phyloP scores from a whole-genome alignment of 2,329 filamentous ascomycete species.

The Aciculosporium take region DNA sequence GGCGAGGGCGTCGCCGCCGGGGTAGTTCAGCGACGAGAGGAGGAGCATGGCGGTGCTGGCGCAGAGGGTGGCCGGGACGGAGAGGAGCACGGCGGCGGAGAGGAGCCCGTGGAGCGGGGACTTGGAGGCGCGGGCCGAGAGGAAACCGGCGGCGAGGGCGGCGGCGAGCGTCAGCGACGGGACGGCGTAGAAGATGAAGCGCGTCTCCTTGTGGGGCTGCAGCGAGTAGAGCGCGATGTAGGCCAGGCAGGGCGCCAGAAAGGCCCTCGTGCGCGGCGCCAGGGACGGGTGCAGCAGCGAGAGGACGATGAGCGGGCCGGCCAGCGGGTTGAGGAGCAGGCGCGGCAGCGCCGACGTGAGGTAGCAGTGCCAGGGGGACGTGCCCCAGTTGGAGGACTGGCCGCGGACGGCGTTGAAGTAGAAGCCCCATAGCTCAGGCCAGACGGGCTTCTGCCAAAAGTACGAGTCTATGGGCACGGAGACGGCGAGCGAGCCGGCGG shows the following conservation, averaged over 20 bases:
- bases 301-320: slow-evolving; percentile 39
- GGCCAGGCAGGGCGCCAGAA: slow-evolving; percentile 51
- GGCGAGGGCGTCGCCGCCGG: slow-evolving; percentile 66
- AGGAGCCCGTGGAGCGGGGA: slow-evolving; percentile 39
- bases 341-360: slow-evolving; percentile 69
- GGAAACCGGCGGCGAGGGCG: slow-evolving; percentile 55
- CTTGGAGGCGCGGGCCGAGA: slow-evolving; percentile 54
- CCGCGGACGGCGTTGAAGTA: slow-evolving; percentile 81
- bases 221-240: slow-evolving; percentile 74
- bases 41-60: slow-evolving; percentile 55
- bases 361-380: slow-evolving; percentile 75
- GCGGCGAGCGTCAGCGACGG: slow-evolving; percentile 69
- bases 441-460: slow-evolving; percentile 79
- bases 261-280: slow-evolving; percentile 25
- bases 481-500: slow-evolving; percentile 48
- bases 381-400: slow-evolving; percentile 76
- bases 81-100: slow-evolving; percentile 40
- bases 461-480: slow-evolving; percentile 76
- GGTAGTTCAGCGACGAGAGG: slow-evolving; percentile 82
- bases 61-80: slow-evolving; percentile 44
- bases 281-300: slow-evolving; percentile 36
- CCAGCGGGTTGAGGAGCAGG: slow-evolving; percentile 67
- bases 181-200: slow-evolving; percentile 82
- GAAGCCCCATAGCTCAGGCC: slow-evolving; percentile 85
- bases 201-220: slow-evolving; percentile 90